Base-by-base conservation (phyloP, 1,284 basidiomycete genomes). In the Rhizopogon hawkerae region DNA sequence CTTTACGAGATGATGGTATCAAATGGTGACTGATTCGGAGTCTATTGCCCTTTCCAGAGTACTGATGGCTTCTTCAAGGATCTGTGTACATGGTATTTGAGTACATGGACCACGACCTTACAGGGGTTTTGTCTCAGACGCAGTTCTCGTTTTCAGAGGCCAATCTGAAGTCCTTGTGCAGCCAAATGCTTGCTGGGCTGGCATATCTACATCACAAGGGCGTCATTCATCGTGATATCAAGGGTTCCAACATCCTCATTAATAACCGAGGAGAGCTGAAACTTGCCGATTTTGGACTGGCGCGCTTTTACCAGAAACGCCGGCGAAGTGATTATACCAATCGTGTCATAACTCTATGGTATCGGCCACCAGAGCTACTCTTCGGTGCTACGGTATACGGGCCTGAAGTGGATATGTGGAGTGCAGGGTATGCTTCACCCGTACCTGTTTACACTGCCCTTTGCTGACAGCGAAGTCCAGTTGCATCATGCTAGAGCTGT, bases 351-450 rank as follows among this genome's bases (percentile, higher is more conserved):
- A 99, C 96, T 10, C 78, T 98, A 39, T 99, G 97, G 97, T 99
- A 99, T 69, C 83, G 96, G 39, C 91, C 92, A 3, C 96, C 95
- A 3, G 97, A 99, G 66, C 74, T 99, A 42, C 70, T 99, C 35
- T 85, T 98, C 57, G 97, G 96, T 13, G 92, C 93, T 42, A 98
- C 96, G 1, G 83, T 92, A 16, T 99, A 99, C 68, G 95, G 94
- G 1, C 85, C 92, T 2, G 96, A 97, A 61, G 95, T 99, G n/a
- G 96, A 99, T 63, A 96, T 96, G 84, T 99, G 96, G 96, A 96
- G 93, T 63, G 96, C 95, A 9, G 96, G 96, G 91, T 94, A 68
- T 59, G 79, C 71, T 14, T 48, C 31, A 47, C 9, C 16, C 45
- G 35, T 45, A 16, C 35, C 10, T 47, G 23, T 37, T 4, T 44